These are phyloP conservation scores for Drechslera avenae DNA, from an alignment of 2,329 filamentous ascomycete genomes.

Conservation along the genomic window DNA sequence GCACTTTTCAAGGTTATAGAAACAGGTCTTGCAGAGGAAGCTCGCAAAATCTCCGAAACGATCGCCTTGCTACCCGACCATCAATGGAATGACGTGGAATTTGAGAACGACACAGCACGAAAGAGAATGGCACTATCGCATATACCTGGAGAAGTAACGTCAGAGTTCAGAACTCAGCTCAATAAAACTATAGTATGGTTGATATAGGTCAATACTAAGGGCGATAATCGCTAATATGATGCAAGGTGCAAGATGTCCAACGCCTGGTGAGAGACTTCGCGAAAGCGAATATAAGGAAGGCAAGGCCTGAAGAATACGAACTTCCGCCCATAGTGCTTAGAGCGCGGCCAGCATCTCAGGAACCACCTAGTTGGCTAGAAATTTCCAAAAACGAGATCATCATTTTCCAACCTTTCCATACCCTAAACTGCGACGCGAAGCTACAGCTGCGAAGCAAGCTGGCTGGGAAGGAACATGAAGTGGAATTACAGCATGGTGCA, in stretches of 20 bases:
- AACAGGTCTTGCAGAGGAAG: constrained; percentile 1
- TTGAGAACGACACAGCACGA: neutral
- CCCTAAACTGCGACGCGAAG: neutral
- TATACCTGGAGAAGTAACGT: constrained; percentile 3
- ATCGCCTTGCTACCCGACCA: constrained; percentile 1
- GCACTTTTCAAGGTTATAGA: constrained; percentile 1
- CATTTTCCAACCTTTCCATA: constrained; percentile 2
- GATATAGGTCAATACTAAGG: neutral
- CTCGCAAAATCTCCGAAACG: neutral
- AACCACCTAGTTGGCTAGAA: neutral
- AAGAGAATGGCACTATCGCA: neutral
- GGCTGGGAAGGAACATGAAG: neutral
- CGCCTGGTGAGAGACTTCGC: neutral
- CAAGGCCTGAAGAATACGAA: constrained; percentile 4
- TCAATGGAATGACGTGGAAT: constrained; percentile 3
- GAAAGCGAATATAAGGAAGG: constrained; percentile 5
- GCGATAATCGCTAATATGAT: neutral
- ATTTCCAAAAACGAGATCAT: constrained; percentile 1
- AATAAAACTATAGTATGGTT: constrained; percentile 5
- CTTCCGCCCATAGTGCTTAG: constrained; percentile 1
- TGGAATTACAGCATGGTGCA: neutral
- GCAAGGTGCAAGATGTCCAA: constrained; percentile 1
- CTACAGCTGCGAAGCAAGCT: constrained; percentile 4
- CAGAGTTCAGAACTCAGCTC: neutral
- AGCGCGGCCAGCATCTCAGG: neutral